Percentiles rank a stretch among this genome's conserved stretches.
Conservation (phyloP, 495 filamentous ascomycete species). For the Copromyces sp. region DNA sequence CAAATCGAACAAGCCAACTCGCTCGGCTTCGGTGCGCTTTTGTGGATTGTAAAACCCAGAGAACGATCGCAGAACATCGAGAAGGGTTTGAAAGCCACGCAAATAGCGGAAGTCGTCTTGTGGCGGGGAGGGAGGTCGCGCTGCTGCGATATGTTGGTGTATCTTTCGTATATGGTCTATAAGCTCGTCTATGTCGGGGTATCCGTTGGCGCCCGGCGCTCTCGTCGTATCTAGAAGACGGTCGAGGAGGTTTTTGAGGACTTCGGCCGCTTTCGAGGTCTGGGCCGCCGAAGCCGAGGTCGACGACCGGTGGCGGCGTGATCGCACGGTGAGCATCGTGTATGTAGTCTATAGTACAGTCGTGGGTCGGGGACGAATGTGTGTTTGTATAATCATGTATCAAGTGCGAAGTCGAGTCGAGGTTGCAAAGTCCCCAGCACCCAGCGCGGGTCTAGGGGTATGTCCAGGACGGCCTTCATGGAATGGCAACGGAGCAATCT, state of each 20-base stretch:
- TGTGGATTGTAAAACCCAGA: constrained; percentile 61
- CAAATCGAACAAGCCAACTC: constrained; percentile 54
- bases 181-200: constrained; percentile 33
- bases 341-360: not conserved
- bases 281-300: constrained; percentile 48
- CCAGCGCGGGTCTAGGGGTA: constrained; percentile 21
- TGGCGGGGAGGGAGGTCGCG: constrained; percentile 30
- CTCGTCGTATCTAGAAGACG: constrained; percentile 29
- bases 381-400: constrained; percentile 16
- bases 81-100: constrained; percentile 65
- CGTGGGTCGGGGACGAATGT: constrained; percentile 3
- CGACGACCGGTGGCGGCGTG: constrained; percentile 50
- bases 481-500: constrained; percentile 4
- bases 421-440: constrained; percentile 10
- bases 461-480: constrained; percentile 12
- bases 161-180: constrained; percentile 32
- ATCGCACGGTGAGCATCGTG: constrained; percentile 34
- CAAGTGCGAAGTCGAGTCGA: not conserved
- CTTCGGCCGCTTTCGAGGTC: constrained; percentile 46
- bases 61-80: constrained; percentile 56
- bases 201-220: constrained; percentile 16
- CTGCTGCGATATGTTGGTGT: constrained; percentile 37
- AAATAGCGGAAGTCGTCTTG: constrained; percentile 79
- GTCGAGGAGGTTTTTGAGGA: constrained; percentile 50
- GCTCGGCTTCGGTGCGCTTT: constrained; percentile 49